Evolutionary conservation across 2,329 filamentous ascomycete genomes (phyloP), one percentile per base, ranked within the genome.

Genomic region (Hymenoscyphus fructigenus): DNA sequence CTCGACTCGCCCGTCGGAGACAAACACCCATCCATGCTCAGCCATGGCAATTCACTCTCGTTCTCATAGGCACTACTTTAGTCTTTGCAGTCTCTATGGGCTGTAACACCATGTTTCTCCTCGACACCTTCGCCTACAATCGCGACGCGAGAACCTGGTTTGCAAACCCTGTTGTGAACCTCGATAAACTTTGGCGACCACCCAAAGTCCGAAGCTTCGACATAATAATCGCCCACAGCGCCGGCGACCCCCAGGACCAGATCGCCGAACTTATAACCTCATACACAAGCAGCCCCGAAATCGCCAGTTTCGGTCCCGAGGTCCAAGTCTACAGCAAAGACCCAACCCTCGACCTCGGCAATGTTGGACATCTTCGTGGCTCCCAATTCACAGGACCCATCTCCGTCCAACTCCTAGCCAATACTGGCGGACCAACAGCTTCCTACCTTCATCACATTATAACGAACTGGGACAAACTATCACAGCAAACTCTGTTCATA

Each of bases 391-490:
- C 56, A 55, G 68, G 69, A 29, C 56, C 65, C n/a, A 14, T 72
- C 15, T 55, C 28, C 15, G 71, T 75, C n/a, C 67, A 68, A 26
- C 65, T 66, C 1, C 69, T 76, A 12, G 69, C 66, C 5, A 83
- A 83, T 61, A 66, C 76, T 36, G 81, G 81, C 26, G 76, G 81
- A 41, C 78, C 81, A 68, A 76, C 78, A 20, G 79, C 79, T 9
- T 80, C 80, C 3, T 83, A 80, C 70, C 76, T 83, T 3, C 71
- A 78, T 65, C 81, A 84, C 67, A 82, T 83, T 38, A 64, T 80
- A 3, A 71, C 67, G 15, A 65, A 73, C 53, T 84, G 78, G 78
- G 77, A 82, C 44, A 69, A 69, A 26, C 76, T 83, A 3, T 78
- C 81, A 12, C 73, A 72, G 14, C 80, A 83, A 59, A 82, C 80